phyloP scores from a whole-genome alignment of 148 eudicot species.

The Heliamphora exappendiculata region DNA sequence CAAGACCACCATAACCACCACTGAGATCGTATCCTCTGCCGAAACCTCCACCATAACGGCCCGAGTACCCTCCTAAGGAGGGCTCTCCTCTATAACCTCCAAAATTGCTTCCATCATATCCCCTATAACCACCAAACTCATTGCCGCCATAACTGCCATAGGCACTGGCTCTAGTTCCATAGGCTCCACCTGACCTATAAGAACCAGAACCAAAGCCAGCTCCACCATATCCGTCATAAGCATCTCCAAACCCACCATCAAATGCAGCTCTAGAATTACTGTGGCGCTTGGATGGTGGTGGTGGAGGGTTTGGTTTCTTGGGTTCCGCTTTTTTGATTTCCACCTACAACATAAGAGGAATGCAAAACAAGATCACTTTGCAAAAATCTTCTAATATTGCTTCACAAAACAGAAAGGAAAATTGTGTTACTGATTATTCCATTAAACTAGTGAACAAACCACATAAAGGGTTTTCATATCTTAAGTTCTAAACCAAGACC shows the following conservation, averaged over 20 bases:
- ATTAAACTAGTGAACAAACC: not conserved
- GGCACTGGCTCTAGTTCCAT: conserved; percentile 24
- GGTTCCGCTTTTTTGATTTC: conserved; percentile 65
- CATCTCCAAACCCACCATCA: conserved; percentile 39
- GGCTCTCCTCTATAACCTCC: conserved; percentile 42
- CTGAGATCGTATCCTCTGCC: conserved; percentile 27
- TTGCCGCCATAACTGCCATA: conserved; percentile 18
- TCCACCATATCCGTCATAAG: conserved; percentile 38
- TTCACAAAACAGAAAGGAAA: not conserved
- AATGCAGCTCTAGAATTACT: conserved; percentile 35
- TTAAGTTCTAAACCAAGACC: not conserved
- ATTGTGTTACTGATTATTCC: not conserved
- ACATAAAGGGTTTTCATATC: not conserved
- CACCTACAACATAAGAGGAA: conserved; percentile 31
- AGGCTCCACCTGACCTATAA: conserved; percentile 34
- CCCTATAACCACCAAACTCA: conserved; percentile 40
- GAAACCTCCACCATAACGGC: conserved; percentile 33
- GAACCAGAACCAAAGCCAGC: conserved; percentile 36
- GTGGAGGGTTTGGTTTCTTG: conserved; percentile 48
- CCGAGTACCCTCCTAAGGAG: conserved; percentile 39
- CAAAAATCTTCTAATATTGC: not conserved
- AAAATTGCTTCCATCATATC: conserved; percentile 39
- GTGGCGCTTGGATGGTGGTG: conserved; percentile 28
- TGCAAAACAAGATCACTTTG: not conserved
- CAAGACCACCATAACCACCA: conserved; percentile 31